Evolutionary conservation across 148 eudicot species (phyloP).

Genomic region (Vaccinium darrowii): DNA sequence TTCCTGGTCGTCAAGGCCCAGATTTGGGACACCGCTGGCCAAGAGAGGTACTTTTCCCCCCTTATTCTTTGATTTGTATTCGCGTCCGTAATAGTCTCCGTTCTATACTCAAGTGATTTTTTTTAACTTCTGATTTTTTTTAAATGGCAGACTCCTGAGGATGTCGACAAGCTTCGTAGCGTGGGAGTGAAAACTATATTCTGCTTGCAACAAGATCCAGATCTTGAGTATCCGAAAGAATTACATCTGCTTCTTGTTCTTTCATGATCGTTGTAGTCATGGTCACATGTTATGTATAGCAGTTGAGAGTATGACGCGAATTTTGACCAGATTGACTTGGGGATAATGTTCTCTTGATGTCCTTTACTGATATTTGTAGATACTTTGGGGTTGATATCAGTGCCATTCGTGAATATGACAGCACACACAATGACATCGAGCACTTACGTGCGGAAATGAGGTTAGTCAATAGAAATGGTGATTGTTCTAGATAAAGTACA

Average conservation of each 20-base stretch:
- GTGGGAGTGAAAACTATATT: constrained; percentile 85
- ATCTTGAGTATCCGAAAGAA: constrained; percentile 80
- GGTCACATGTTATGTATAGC: not conserved
- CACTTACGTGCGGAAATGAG: constrained; percentile 97
- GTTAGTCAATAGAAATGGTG: constrained; percentile 26
- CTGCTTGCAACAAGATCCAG: constrained; percentile 94
- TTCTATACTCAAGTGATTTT: not conserved
- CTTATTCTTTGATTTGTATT: no score
- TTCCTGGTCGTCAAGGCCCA: no score
- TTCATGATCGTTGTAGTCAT: not conserved
- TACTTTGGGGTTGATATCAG: constrained; percentile 88
- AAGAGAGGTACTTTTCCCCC: no score
- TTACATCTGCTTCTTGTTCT: not conserved
- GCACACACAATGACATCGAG: constrained; percentile 61
- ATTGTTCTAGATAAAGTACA: not conserved
- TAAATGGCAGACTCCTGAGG: constrained; percentile 73
- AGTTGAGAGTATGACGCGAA: not conserved
- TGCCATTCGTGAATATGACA: constrained; percentile 74
- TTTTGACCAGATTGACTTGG: not conserved
- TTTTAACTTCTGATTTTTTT: constrained; percentile 17
- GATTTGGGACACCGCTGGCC: no score
- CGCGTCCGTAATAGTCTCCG: not conserved
- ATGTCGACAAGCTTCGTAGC: constrained; percentile 86
- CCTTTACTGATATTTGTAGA: constrained; percentile 56
- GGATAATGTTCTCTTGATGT: constrained; percentile 9